Evolutionary conservation across 176 grass and related monocot genomes (phyloP), one percentile per base, ranked within the genome.

Genomic region (maize (Zea mays)): DNA sequence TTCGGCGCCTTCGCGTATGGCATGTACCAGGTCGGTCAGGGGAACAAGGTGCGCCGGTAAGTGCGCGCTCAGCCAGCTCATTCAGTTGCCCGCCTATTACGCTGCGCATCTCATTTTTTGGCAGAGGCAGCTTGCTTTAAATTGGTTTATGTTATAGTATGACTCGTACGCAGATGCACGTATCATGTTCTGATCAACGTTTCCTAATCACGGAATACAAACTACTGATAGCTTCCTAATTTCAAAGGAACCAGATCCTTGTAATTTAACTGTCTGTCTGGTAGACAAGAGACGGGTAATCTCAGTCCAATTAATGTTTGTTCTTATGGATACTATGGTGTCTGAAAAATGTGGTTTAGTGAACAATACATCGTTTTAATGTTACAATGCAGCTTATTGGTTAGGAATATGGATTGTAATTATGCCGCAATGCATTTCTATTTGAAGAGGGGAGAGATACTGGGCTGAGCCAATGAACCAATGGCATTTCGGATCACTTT

Each of bases 1-100:
- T 88, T 94, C 57, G 92, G 96, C 13, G 92, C 87, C 80, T 95
- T 99, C 69, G 76, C 90, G 20, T 99, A 84, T 57, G 92, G 96
- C 74, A 92, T 99, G 92, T 99, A 99, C 85, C 92, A 99, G 90
- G 96, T 99, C 81, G 96, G 96, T 10, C 66, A 99, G 88, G 96
- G 96, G 36, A 99, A 99, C 74, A 88, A 86, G 81, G 89, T 99
- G 81, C 92, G 96, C 67, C 87, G 96, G 96, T 95, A 68, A 82
- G 86, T 78, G 48, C 1, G 3, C 19, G 50, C 39, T 62, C 38
- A 39, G 38, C 38, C 38, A 39, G 3, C 38, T 39, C 38, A 39
- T 39, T 39, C 38, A 39, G 1, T 39, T 39, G 0, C 38, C 38
- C 4, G 38, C 38, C 38, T 39, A 39, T 39, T 39, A 39, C 38